Percentiles rank a stretch among this genome's conserved stretches.
These are phyloP conservation scores for Lepidium sativum DNA, from an alignment of 345 rosid genomes.

Conservation along the genomic window DNA sequence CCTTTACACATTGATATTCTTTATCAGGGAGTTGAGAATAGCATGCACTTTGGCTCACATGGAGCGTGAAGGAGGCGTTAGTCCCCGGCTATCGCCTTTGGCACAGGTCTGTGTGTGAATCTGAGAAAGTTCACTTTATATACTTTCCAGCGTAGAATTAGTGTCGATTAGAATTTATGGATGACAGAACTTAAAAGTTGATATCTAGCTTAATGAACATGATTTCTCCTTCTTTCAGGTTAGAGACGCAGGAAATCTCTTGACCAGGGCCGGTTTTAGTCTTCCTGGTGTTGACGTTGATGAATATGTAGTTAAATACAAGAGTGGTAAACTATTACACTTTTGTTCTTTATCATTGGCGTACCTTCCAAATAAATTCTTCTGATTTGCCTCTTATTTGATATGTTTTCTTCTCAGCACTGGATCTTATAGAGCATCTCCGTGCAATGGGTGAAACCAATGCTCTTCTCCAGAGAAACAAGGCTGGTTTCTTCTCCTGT, in stretches of 20 bases:
- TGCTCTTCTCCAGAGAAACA: constrained; percentile 78
- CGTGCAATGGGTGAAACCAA: constrained; percentile 97
- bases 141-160: background rate
- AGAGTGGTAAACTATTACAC: constrained; percentile 47
- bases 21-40: constrained; percentile 78
- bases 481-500: constrained; percentile 31
- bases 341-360: background rate
- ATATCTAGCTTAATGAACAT: background rate
- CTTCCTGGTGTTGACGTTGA: constrained; percentile 96
- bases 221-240: constrained; percentile 39
- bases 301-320: constrained; percentile 78
- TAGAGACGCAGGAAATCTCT: constrained; percentile 94
- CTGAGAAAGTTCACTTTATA: background rate
- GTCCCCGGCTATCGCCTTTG: constrained; percentile 89
- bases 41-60: constrained; percentile 97
- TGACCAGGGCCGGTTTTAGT: constrained; percentile 89
- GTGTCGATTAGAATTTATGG: background rate
- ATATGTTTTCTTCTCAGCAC: constrained; percentile 35
- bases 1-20: background rate
- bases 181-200: background rate
- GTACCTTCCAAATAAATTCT: background rate
- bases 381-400: background rate
- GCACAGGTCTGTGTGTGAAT: constrained; percentile 60
- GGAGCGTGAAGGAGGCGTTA: constrained; percentile 99
- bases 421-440: constrained; percentile 92